Evolutionary conservation across 129 eudicot species (phyloP).

Genomic region (Flaveria linearis): DNA sequence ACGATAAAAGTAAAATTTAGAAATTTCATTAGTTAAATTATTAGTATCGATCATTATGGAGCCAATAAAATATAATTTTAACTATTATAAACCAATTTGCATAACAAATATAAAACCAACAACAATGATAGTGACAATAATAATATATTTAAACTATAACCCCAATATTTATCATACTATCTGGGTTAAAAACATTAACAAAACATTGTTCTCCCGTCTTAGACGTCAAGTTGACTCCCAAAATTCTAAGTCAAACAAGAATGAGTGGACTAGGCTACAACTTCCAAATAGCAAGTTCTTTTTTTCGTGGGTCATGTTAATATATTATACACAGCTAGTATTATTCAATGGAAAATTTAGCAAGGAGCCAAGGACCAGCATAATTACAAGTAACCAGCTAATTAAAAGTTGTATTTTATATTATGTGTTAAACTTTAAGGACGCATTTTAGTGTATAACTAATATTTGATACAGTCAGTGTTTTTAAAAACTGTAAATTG

Average conservation of each 20-base stretch:
- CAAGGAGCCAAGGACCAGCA: not conserved
- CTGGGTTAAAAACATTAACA: not conserved
- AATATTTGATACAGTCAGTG: no score
- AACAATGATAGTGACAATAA: no score
- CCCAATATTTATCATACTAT: not conserved
- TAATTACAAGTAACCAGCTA: not conserved
- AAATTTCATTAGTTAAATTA: no score
- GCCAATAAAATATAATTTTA: no score
- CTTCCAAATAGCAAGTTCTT: not conserved
- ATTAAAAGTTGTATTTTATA: not conserved
- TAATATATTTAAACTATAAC: no score
- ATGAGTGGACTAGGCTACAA: not conserved
- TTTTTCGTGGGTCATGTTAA: not conserved
- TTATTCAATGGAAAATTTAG: not conserved
- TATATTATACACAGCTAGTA: not conserved
- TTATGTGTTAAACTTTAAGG: no score
- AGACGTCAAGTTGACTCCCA: constrained; percentile 18
- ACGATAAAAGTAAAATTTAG: no score
- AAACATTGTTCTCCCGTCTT: constrained; percentile 12
- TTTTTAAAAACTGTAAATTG: no score
- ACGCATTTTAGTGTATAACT: no score
- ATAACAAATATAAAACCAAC: no score
- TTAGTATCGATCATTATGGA: no score
- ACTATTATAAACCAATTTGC: no score
- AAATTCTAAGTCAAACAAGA: constrained; percentile 26